phyloP scores from a whole-genome alignment of 306 rosid species.

The Ammopiptanthus mongolicus region DNA sequence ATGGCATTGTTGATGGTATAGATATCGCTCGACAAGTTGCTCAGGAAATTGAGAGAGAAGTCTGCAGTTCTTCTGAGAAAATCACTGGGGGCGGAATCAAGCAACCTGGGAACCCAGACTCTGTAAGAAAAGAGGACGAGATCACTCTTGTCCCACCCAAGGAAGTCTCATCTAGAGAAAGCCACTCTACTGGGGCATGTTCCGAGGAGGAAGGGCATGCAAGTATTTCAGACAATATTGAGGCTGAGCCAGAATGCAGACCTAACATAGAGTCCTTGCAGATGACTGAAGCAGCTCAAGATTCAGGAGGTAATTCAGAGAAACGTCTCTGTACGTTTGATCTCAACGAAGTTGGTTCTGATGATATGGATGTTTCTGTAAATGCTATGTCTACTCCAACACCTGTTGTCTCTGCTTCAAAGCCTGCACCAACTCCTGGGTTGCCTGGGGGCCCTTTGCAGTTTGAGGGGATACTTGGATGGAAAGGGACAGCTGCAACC shows the following conservation, averaged over 20 bases:
- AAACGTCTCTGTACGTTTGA: constrained; percentile 67
- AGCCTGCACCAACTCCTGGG: constrained; percentile 50
- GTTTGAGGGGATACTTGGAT: constrained; percentile 85
- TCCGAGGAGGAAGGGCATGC: constrained; percentile 37
- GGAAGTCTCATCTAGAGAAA: constrained; percentile 46
- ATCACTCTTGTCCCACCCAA: constrained; percentile 30
- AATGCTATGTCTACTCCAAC: constrained; percentile 53
- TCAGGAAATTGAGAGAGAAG: constrained; percentile 69
- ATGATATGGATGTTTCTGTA: constrained; percentile 52
- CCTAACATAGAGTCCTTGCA: constrained; percentile 57
- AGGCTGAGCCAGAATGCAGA: constrained; percentile 33
- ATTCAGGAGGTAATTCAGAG: constrained; percentile 51
- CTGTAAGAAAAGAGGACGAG: constrained; percentile 48
- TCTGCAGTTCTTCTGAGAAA: constrained; percentile 71
- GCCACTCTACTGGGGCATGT: constrained; percentile 45
- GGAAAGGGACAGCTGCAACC: constrained; percentile 91
- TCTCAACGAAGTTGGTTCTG: constrained; percentile 70
- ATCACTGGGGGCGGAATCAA: constrained; percentile 47
- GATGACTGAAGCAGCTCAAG: constrained; percentile 69
- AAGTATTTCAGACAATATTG: constrained; percentile 32
- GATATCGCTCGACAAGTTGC: constrained; percentile 46
- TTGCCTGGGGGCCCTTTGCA: constrained; percentile 60
- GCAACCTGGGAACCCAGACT: constrained; percentile 55
- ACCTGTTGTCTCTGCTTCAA: constrained; percentile 70
- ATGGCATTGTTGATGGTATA: constrained; percentile 39